Percentiles rank a stretch among this genome's conserved stretches.
Evolutionary conservation across 169 alveolate genomes (phyloP).

Genomic region (Plasmodium knowlesi): DNA sequence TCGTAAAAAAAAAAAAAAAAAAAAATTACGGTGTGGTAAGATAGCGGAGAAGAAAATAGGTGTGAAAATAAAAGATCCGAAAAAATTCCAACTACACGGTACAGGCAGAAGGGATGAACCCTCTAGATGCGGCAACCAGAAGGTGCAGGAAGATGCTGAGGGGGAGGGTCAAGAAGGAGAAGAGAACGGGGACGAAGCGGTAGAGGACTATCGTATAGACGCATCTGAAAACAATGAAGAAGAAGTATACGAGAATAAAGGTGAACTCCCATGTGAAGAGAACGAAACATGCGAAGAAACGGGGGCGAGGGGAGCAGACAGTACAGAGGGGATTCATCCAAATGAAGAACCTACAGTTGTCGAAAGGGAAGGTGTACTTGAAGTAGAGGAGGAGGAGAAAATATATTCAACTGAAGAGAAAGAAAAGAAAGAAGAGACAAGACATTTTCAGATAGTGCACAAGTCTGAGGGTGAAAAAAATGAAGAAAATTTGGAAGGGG

Average conservation of each 20-base stretch:
- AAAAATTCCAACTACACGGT: not conserved
- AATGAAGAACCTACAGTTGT: not conserved
- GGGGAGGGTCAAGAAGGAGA: not conserved
- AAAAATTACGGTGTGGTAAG: not conserved
- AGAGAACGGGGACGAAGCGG: not conserved
- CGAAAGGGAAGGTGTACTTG: not conserved
- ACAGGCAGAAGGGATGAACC: not conserved
- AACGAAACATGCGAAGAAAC: not conserved
- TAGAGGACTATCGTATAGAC: not conserved
- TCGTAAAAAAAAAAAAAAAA: not conserved
- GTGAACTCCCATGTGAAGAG: not conserved
- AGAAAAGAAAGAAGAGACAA: not conserved
- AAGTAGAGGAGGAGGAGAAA: not conserved
- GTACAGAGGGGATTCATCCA: not conserved
- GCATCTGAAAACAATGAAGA: not conserved
- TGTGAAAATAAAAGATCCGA: not conserved
- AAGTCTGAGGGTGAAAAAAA: not conserved
- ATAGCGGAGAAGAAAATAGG: not conserved
- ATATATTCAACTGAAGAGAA: not conserved
- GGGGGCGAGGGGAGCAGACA: not conserved
- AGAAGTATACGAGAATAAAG: not conserved
- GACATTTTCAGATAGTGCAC: not conserved
- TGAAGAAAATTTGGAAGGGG: not conserved
- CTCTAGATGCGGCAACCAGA: not conserved
- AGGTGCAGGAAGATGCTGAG: not conserved